Base-by-base conservation (phyloP, 805 yeast species). In the Hanseniaspora meyeri region DNA sequence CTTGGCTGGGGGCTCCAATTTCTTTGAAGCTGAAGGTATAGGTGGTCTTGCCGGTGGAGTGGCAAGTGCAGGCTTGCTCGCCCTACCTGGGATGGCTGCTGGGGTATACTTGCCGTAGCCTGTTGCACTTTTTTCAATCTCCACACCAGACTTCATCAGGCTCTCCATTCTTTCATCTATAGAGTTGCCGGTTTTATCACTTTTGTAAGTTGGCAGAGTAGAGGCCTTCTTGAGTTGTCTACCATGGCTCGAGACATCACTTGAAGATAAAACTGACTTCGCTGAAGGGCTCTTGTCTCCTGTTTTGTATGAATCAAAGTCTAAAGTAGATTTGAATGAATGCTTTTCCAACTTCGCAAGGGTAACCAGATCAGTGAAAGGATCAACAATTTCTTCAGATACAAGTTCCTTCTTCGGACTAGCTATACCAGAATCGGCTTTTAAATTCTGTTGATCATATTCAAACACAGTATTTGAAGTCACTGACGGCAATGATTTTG, bases 61-160 rank as follows among this genome's bases (percentile, higher is more conserved):
- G 43, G 61, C 63, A 40, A 58, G 51, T 36, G 37, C 56, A 51
- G 52, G 59, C 50, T 34, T 60, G 24, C n/a, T 45, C n/a, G n/a
- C 8, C 2, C 49, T 54, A 16, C 10, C 20, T 3, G 54, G 27
- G 24, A 32, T 12, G 11, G 24, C 10, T 11, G 39, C n/a, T 50
- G 76, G 83, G 0, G 90, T 81, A 64, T 77, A 86, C 65, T 80
- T 79, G 8, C 96, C 96, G 67, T 89, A 88, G 0, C 96, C 96
- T 5, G 74, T 68, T 0, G 95, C 95, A 0, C 91, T 81, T 62
- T 78, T 82, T 17, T 70, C 65, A 0, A 77, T 70, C 2, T 77
- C 20, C 10, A 61, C 63, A 14, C 62, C 62, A 7, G 66, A 61
- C 24, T 59, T 60, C 56, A 81, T 66, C 42, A 79, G 69, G 61